phyloP scores from a whole-genome alignment of 1,284 basidiomycete species.

The Tilletia caries region DNA sequence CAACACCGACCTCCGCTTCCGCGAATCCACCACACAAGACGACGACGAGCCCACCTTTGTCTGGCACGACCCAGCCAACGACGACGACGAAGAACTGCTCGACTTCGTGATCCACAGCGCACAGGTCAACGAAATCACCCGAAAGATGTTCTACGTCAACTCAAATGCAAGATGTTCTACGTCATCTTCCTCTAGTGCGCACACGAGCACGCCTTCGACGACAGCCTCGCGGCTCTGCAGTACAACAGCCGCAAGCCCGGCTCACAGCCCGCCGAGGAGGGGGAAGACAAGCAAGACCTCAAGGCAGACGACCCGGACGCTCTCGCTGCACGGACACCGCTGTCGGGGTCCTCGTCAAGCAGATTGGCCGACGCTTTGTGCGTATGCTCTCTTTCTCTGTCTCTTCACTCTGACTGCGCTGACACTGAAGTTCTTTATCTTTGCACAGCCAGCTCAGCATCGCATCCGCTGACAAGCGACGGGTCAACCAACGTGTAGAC shows the following conservation, averaged over 20 bases:
- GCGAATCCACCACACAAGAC: conserved; percentile 57
- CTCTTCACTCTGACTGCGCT: too few species aligned
- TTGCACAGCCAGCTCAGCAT: too few species aligned
- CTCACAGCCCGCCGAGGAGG: not conserved
- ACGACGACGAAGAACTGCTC: conserved; percentile 65
- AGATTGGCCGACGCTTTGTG: conserved; percentile 60
- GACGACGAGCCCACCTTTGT: conserved; percentile 39
- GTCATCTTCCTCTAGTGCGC: conserved; percentile 90
- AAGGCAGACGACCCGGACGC: conserved; percentile 19
- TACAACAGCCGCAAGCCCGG: conserved; percentile 42
- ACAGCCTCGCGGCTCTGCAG: conserved; percentile 52
- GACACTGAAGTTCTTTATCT: too few species aligned
- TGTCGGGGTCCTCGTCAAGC: conserved; percentile 69
- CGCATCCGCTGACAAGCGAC: too few species aligned
- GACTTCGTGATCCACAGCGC: conserved; percentile 68
- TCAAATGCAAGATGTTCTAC: too few species aligned
- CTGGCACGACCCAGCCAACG: conserved; percentile 67
- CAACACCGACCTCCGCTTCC: conserved; percentile 74
- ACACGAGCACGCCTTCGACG: conserved; percentile 64
- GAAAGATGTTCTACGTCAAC: too few species aligned
- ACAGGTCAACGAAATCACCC: conserved; percentile 73
- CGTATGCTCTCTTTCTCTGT: too few species aligned
- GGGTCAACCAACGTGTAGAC: too few species aligned
- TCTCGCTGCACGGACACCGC: conserved; percentile 55
- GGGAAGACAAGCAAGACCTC: conserved; percentile 26